Base-by-base conservation (phyloP, 2,329 filamentous ascomycete genomes). In the Xylariaceae sp. region DNA sequence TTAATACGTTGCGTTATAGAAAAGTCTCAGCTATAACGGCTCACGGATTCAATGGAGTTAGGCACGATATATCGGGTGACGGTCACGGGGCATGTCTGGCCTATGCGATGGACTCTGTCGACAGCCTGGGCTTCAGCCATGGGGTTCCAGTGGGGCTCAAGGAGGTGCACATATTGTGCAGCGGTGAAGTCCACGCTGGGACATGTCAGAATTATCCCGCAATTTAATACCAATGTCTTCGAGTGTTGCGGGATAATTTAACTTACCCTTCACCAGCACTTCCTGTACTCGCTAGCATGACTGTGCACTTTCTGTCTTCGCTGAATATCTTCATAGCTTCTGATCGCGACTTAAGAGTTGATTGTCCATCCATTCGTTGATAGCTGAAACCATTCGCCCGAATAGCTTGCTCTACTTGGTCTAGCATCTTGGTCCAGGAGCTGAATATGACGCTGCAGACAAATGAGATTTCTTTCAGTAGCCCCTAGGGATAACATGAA, bases 141-240 rank as follows among this genome's bases (percentile, higher is more conserved):
- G 0, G 81, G 81, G 34, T 84, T 84, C 81, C 81, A 84, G 23
- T 84, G 82, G 0, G 79, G 76, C 46, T 84, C 82, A 0, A 83
- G 68, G 2, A 84, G 76, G 55, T 80, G 80, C 0, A 84, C 75
- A 0, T 76, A 73, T 39, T 77, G 80, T 0, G 80, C 80, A 0
- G 72, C 73, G 0, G 78, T 76, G 3, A 83, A 69, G 14, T 83
- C 81, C 0, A 83, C 51, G 4, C 79, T 79, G 4, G 8, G 21
- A 16, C n/a, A 36, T 26, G 24, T 39, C 21, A 50, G 37, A 6
- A 33, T 28, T 24, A 16, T 9, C 7, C 6, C 12, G 46, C 2
- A 3, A 21, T n/a, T n/a, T n/a, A 24, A 24, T n/a, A 6, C 16
- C 19, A 3, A 37, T 12, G n/a, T 28, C n/a, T 5, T 26, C 11